These are phyloP conservation scores for Rhizomucor pusillus DNA, from an alignment of 371 early-diverging fungal species.

Conservation along the genomic window DNA sequence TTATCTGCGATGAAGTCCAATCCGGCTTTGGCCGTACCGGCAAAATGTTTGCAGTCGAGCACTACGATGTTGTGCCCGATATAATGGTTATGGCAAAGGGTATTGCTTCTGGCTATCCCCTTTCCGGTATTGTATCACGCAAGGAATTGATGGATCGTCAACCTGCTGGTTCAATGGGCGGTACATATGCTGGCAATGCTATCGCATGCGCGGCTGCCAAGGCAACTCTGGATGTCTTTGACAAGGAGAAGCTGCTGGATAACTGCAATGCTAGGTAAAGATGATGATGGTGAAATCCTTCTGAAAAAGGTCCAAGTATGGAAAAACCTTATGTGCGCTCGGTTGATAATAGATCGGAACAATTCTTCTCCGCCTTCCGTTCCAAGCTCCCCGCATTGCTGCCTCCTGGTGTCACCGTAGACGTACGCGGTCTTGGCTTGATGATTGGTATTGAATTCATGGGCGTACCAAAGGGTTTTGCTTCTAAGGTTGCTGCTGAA, in stretches of 20 bases:
- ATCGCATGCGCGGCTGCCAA: conserved; percentile 49
- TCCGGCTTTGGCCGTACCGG: conserved; percentile 34
- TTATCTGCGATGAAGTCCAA: conserved; percentile 36
- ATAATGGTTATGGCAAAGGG: conserved; percentile 54
- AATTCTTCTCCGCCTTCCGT: conserved; percentile 44
- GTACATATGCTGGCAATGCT: conserved; percentile 51
- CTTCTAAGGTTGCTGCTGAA: conserved; percentile 31
- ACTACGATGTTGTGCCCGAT: conserved; percentile 37
- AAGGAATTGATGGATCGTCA: conserved; percentile 42
- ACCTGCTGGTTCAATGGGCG: conserved; percentile 45
- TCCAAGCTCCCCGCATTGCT: conserved; percentile 35
- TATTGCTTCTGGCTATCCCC: conserved; percentile 48
- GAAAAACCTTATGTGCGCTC: neutral
- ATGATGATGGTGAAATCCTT: neutral
- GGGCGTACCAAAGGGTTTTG: conserved; percentile 42
- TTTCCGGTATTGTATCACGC: conserved; percentile 42
- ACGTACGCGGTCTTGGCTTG: conserved; percentile 59
- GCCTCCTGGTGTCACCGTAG: conserved; percentile 37
- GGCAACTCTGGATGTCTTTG: conserved; percentile 44
- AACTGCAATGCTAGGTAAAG: conserved; percentile 34
- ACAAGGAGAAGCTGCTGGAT: conserved; percentile 37
- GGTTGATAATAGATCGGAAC: conserved; percentile 31
- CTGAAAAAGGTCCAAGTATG: too few relatives aligned
- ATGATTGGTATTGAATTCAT: conserved; percentile 62
- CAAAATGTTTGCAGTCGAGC: conserved; percentile 44